These are phyloP conservation scores for Tricholoma flavovirens DNA, from an alignment of 768 basidiomycete species.

Conservation along the genomic window DNA sequence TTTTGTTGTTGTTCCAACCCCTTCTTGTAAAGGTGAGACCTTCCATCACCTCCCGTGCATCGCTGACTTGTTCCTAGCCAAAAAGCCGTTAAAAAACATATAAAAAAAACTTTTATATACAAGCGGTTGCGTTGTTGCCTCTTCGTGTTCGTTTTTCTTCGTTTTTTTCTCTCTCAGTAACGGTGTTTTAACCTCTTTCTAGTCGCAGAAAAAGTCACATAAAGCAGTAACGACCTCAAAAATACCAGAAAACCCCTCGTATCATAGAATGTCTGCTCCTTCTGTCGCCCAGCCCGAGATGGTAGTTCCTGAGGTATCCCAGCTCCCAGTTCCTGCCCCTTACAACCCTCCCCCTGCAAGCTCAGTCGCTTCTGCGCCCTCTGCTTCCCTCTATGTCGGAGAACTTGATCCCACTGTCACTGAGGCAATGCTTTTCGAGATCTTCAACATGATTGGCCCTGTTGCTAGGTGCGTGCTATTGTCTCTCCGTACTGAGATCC, in stretches of 20 bases:
- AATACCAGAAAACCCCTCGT: constrained; percentile 39
- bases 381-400: constrained; percentile 96
- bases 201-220: constrained; percentile 74
- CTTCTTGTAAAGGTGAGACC: constrained; percentile 42
- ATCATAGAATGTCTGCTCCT: constrained; percentile 50
- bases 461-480: constrained; percentile 75
- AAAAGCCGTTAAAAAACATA: constrained; percentile 69
- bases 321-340: constrained; percentile 42
- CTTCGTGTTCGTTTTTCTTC: constrained; percentile 54
- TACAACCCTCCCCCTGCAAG: constrained; percentile 55
- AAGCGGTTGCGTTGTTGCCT: constrained; percentile 72
- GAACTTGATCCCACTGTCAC: constrained; percentile 98
- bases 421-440: constrained; percentile 99
- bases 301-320: constrained; percentile 44
- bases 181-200: background rate
- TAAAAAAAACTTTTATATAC: constrained; percentile 56
- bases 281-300: constrained; percentile 49
- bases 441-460: constrained; percentile 99
- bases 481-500: background rate
- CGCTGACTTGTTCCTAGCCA: constrained; percentile 32
- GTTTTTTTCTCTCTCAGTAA: constrained; percentile 5
- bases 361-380: constrained; percentile 61
- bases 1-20: constrained; percentile 1
- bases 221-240: constrained; percentile 90
- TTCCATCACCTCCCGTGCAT: constrained; percentile 18